These are phyloP conservation scores for Solanum rostratum DNA, from an alignment of 257 asterid species.

Conservation along the genomic window DNA sequence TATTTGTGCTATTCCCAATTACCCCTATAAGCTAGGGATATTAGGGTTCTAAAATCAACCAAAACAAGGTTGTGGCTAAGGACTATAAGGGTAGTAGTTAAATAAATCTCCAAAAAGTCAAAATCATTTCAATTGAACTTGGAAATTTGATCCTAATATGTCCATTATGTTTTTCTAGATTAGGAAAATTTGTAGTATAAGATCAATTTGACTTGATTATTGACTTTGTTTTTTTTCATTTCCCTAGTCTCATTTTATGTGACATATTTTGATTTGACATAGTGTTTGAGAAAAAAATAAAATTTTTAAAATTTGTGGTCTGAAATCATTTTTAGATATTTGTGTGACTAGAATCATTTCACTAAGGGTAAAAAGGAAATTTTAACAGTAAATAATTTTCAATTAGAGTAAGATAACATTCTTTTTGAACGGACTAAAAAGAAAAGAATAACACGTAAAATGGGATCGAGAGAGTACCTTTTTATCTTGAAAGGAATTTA, in stretches of 20 bases:
- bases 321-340: no score
- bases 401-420: no score
- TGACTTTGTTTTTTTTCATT: background rate
- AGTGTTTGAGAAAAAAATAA: no score
- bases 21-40: background rate
- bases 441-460: no score
- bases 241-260: no score
- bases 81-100: background rate
- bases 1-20: background rate
- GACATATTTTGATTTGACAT: no score
- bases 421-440: no score
- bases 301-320: no score
- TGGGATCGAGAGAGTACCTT: no score
- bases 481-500: background rate
- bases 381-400: no score
- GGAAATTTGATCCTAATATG: background rate
- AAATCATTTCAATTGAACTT: background rate
- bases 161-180: background rate
- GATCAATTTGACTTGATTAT: background rate
- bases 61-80: background rate
- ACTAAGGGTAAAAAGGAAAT: no score
- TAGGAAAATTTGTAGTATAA: background rate
- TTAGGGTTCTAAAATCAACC: background rate
- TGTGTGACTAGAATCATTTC: no score
- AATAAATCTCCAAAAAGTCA: background rate